Conservation (phyloP, 257 asterid species). For the Coffea canephora region DNA sequence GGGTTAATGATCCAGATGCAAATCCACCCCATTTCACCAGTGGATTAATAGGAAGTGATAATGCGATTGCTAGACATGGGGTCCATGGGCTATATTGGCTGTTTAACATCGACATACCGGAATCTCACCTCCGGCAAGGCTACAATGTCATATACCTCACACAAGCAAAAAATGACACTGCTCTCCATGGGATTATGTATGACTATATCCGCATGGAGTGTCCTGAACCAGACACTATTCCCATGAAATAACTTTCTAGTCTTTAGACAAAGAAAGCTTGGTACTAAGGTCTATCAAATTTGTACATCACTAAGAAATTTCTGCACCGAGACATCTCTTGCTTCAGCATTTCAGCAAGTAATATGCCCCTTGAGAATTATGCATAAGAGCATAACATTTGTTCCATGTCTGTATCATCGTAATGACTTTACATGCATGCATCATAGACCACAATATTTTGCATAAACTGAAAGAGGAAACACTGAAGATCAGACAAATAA, state of each 20-base stretch:
- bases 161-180: constrained; percentile 51
- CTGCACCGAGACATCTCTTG: no score
- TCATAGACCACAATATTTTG: background rate
- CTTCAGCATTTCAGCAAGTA: no score
- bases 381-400: background rate
- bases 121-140: constrained; percentile 40
- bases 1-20: constrained; percentile 51
- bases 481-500: no score
- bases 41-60: constrained; percentile 75
- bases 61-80: constrained; percentile 82
- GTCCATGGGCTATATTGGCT: constrained; percentile 69
- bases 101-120: constrained; percentile 40
- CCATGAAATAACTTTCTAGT: background rate
- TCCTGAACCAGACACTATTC: background rate
- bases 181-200: constrained; percentile 69
- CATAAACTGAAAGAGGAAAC: background rate
- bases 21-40: constrained; percentile 53
- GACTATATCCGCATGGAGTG: constrained; percentile 74
- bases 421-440: background rate
- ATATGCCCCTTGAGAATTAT: background rate
- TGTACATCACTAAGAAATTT: background rate
- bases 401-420: background rate
- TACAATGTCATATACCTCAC: constrained; percentile 53
- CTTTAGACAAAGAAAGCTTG: background rate
- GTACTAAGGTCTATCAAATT: background rate